Evolutionary conservation across 1,284 basidiomycete species (phyloP).

Genomic region (Boletus mariae): DNA sequence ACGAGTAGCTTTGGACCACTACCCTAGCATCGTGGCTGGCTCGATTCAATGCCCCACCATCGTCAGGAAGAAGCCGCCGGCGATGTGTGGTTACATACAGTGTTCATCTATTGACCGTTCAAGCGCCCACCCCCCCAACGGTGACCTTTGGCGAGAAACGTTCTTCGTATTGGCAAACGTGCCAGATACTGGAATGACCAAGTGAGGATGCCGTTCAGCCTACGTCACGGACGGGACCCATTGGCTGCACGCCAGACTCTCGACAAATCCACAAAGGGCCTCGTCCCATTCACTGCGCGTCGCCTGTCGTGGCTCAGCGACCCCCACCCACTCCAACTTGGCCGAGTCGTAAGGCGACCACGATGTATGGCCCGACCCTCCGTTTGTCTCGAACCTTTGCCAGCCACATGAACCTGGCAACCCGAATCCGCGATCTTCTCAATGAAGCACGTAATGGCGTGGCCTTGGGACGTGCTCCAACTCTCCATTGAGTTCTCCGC

Average conservation of each 20-base stretch:
- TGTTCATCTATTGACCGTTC: not conserved
- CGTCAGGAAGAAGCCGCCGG: not conserved
- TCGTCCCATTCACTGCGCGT: not conserved
- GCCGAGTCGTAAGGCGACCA: slow-evolving; percentile 1
- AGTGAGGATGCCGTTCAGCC: not conserved
- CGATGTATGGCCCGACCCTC: not conserved
- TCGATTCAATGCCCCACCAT: not conserved
- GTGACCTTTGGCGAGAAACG: not conserved
- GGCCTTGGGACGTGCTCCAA: not conserved
- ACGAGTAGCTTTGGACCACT: not conserved
- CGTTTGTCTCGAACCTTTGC: not conserved
- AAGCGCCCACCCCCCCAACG: not conserved
- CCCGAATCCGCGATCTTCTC: not conserved
- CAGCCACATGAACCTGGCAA: not conserved
- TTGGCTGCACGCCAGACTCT: not conserved
- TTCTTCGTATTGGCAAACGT: not conserved
- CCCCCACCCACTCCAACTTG: not conserved
- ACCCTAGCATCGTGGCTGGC: not conserved
- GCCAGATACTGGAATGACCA: not conserved
- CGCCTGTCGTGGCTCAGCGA: not conserved
- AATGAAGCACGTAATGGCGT: not conserved
- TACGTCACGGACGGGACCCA: no score
- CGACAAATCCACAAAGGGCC: no score
- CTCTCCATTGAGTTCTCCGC: not conserved
- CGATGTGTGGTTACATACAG: not conserved